Conservation (phyloP, 2,329 filamentous ascomycete genomes). For the Dactylellina leptospora region DNA sequence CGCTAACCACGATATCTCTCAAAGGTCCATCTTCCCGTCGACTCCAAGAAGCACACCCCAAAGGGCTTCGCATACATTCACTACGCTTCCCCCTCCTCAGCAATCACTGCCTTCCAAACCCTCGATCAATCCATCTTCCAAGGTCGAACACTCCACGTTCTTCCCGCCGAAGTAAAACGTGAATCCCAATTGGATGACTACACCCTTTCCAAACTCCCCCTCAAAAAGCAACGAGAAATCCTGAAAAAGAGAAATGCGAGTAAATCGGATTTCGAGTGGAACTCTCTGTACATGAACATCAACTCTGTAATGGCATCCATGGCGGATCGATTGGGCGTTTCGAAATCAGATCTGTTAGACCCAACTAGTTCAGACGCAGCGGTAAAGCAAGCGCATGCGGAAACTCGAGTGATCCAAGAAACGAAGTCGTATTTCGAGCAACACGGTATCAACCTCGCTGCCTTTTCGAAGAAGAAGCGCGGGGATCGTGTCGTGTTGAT, state of each 20-base stretch:
- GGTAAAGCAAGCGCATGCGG: conserved; percentile 94
- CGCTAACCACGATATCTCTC: conserved; percentile 61
- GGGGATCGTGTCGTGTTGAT: conserved; percentile 88
- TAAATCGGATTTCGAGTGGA: conserved; percentile 89
- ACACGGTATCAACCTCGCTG: conserved; percentile 89
- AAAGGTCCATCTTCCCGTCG: conserved; percentile 85
- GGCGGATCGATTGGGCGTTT: conserved; percentile 83
- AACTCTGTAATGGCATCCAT: conserved; percentile 93
- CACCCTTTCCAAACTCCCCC: conserved; percentile 84
- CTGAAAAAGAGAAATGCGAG: conserved; percentile 83
- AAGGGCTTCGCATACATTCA: conserved; percentile 93
- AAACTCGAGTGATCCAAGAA: conserved; percentile 95
- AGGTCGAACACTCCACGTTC: conserved; percentile 87
- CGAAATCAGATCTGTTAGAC: conserved; percentile 90
- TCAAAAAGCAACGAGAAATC: conserved; percentile 93
- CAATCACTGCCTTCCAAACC: conserved; percentile 78
- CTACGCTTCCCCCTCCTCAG: conserved; percentile 75
- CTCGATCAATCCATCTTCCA: conserved; percentile 89
- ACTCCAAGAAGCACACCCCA: conserved; percentile 73
- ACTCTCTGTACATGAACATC: conserved; percentile 95
- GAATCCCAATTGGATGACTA: conserved; percentile 86
- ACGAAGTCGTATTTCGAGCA: conserved; percentile 89
- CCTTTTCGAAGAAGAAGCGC: conserved; percentile 84
- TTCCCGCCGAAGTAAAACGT: conserved; percentile 83
- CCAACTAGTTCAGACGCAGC: conserved; percentile 94